Percentiles rank a stretch among this genome's conserved stretches.
These are phyloP conservation scores for Coemansia sp. DNA, from an alignment of 192 early-diverging fungal genomes.

Conservation along the genomic window DNA sequence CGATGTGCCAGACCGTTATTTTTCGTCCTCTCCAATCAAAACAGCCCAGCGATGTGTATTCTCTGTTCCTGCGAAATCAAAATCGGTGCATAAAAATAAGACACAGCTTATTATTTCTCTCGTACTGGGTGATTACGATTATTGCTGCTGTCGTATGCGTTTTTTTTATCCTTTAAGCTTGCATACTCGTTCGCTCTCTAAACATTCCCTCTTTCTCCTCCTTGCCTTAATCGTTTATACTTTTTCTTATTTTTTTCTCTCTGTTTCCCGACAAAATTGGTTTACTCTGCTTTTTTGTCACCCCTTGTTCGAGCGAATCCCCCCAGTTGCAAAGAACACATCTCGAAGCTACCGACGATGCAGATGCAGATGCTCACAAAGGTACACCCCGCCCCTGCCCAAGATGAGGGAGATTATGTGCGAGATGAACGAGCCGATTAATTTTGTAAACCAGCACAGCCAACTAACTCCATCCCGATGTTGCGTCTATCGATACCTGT, in stretches of 20 bases:
- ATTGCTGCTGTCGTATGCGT: not conserved
- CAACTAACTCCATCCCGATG: not conserved
- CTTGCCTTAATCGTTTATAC: not conserved
- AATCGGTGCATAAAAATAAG: too few species aligned
- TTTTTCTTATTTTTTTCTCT: too few species aligned
- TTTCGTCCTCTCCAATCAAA: conserved; percentile 1
- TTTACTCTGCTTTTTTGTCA: not conserved
- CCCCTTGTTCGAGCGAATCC: too few species aligned
- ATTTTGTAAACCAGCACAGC: too few species aligned
- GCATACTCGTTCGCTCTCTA: not conserved
- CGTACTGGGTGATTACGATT: not conserved
- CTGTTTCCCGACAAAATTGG: not conserved
- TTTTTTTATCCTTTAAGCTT: too few species aligned
- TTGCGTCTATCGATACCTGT: not conserved
- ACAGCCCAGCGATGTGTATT: not conserved
- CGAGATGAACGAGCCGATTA: too few species aligned
- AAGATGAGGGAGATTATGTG: conserved; percentile 6
- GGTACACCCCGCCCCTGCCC: conserved; percentile 49
- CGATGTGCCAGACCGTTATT: too few species aligned
- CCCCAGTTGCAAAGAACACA: too few species aligned
- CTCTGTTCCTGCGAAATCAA: too few species aligned
- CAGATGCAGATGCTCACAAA: conserved; percentile 83
- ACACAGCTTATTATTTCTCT: too few species aligned
- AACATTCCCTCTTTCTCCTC: too few species aligned
- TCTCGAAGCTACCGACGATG: conserved; percentile 51